A percentile compares a stretch with the other conserved stretches of the same genome.
Conservation (phyloP, 257 asterid species). For the Cruciata laevipes region DNA sequence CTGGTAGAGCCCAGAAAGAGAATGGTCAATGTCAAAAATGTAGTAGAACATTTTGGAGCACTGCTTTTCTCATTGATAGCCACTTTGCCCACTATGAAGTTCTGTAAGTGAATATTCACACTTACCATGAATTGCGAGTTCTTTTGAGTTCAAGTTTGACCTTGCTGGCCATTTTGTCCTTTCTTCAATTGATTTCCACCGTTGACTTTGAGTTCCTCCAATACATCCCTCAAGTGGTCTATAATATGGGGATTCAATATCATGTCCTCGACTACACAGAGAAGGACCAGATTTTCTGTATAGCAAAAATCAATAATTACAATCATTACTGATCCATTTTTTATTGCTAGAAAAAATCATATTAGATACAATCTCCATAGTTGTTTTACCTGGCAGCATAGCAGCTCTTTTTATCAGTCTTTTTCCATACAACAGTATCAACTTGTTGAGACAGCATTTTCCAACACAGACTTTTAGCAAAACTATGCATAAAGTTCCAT, state of each 20-base stretch:
- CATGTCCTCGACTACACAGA: conserved; percentile 68
- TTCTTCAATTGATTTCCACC: conserved; percentile 80
- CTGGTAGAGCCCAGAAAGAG: conserved; percentile 26
- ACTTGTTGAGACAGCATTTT: conserved; percentile 87
- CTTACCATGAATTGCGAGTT: conserved; percentile 69
- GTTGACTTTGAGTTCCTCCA: conserved; percentile 81
- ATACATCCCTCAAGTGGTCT: conserved; percentile 79
- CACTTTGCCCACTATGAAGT: neutral
- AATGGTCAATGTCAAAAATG: neutral
- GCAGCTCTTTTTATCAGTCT: conserved; percentile 69
- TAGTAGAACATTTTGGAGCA: neutral
- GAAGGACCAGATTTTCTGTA: conserved; percentile 72
- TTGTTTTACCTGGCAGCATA: conserved; percentile 58
- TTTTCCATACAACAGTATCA: conserved; percentile 93
- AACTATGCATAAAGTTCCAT: conserved; percentile 64
- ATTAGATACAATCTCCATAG: neutral
- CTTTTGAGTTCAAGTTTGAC: conserved; percentile 48
- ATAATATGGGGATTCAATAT: conserved; percentile 81
- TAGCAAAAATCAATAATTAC: conserved; percentile 13
- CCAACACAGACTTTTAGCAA: conserved; percentile 80
- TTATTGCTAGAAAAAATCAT: neutral
- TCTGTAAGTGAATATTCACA: conserved; percentile 3
- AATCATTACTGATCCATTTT: neutral
- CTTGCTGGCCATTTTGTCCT: conserved; percentile 83
- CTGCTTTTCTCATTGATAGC: neutral